A percentile compares a stretch with the other conserved stretches of the same genome.
These are phyloP conservation scores for Chenopodium berlandieri DNA, from an alignment of 148 eudicot genomes.

Conservation along the genomic window DNA sequence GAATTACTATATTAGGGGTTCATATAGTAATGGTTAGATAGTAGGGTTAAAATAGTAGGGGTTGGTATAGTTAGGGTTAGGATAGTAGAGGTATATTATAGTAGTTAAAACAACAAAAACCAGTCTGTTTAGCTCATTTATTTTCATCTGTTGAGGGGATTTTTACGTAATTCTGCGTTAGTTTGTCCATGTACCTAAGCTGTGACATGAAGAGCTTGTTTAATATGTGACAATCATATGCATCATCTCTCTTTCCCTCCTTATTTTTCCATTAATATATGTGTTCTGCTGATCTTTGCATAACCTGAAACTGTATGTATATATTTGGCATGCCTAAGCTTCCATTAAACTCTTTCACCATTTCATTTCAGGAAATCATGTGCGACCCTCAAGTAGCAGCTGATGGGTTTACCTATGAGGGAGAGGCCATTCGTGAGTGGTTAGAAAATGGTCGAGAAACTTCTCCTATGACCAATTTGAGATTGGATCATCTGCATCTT, in stretches of 20 bases:
- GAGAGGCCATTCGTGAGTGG: slow-evolving; percentile 68
- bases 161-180: neutral
- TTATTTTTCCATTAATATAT: neutral
- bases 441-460: slow-evolving; percentile 67
- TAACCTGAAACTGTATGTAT: neutral
- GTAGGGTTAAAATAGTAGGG: too few relatives aligned
- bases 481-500: slow-evolving; percentile 60
- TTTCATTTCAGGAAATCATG: slow-evolving; percentile 72
- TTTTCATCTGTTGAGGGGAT: neutral
- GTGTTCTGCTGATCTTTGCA: neutral
- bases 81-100: too few relatives aligned
- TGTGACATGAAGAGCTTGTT: neutral
- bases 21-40: too few relatives aligned
- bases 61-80: too few relatives aligned
- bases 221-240: neutral
- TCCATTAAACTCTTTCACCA: neutral
- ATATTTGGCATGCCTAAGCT: neutral
- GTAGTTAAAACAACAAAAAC: neutral
- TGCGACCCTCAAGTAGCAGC: slow-evolving; percentile 86
- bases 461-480: slow-evolving; percentile 89
- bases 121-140: neutral
- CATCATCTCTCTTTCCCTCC: neutral
- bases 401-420: slow-evolving; percentile 86
- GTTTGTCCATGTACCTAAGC: neutral
- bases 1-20: too few relatives aligned